Evolutionary conservation across 2,329 filamentous ascomycete genomes (phyloP).

Genomic region (Sclerotinia nivalis): DNA sequence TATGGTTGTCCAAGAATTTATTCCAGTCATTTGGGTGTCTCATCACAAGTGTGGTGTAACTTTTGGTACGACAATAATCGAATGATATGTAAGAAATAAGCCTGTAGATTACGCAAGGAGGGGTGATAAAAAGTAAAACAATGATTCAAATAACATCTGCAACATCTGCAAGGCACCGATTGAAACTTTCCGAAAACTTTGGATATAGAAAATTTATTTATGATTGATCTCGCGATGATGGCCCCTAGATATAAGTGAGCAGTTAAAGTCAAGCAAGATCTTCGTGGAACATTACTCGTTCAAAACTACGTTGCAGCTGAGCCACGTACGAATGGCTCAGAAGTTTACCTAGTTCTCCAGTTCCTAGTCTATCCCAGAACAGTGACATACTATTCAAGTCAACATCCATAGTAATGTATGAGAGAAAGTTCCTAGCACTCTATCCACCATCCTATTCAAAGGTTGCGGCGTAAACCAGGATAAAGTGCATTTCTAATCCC

Average conservation of each 20-base stretch:
- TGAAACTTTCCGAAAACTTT: not conserved
- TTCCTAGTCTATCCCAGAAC: not conserved
- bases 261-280: not conserved
- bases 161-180: constrained; percentile 12
- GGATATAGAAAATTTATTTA: not conserved
- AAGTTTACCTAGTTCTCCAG: not conserved
- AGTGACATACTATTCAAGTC: not conserved
- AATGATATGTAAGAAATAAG: constrained; percentile 12
- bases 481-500: constrained; percentile 41
- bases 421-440: constrained; percentile 41
- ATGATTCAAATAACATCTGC: constrained; percentile 5
- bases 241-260: not conserved
- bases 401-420: constrained; percentile 31
- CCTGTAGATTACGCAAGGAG: not conserved
- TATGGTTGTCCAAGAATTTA: not conserved
- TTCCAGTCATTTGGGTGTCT: not conserved
- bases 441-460: constrained; percentile 40
- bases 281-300: not conserved
- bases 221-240: not conserved
- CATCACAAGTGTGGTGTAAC: not conserved
- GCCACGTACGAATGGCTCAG: not conserved
- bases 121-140: not conserved
- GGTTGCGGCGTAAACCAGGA: constrained; percentile 38
- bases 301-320: not conserved
- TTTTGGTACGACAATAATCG: not conserved